Evolutionary conservation across 1,139 yeast species (phyloP), one percentile per base, ranked within the genome.

Genomic region (Hyphopichia pseudoburtonii): DNA sequence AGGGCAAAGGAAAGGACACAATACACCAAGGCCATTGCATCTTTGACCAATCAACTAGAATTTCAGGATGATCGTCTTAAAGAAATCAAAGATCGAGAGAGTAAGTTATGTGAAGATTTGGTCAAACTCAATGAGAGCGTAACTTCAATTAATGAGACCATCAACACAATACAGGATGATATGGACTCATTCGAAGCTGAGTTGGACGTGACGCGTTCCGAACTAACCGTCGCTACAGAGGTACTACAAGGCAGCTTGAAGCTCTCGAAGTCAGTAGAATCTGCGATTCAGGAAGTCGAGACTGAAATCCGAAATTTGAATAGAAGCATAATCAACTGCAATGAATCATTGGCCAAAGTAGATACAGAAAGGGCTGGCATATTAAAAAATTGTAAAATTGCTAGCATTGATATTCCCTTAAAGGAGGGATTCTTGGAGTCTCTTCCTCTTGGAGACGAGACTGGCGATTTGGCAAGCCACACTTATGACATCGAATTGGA

Each of bases 371-470:
- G 86, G 47, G 67, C 80, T 5, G 76, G 78, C 45, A 64, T 80
- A 18, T 66, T 89, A 45, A 80, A 84, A 46, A 80, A 79, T 44
- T 86, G 96, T 60, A 86, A 86, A 51, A 74, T 90, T 44, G 87
- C 86, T 38, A 84, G 78, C 44, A 70, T 85, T 12, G 68, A 70
- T 9, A 51, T 90, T 12, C 96, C 96, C 1, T 61, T 88, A 29
- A 48, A 57, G 7, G 76, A 76, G 26, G 92, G 94, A 0, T 53
- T 73, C 64, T 37, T 67, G 71, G 60, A 82, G 61, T 45, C 75
- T 51, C 48, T 71, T 72, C 45, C 87, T 72, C 35, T 63, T 57
- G 71, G 64, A n/a, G 53, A 63, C 14, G 57, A 60, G 2, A 56
- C 64, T 8, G 76, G 70, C 28, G 63, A 64, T 5, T 56, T 76